A percentile compares a stretch with the other conserved stretches of the same genome.
phyloP scores from a whole-genome alignment of 768 basidiomycete species.

The Tylopilus sp. region DNA sequence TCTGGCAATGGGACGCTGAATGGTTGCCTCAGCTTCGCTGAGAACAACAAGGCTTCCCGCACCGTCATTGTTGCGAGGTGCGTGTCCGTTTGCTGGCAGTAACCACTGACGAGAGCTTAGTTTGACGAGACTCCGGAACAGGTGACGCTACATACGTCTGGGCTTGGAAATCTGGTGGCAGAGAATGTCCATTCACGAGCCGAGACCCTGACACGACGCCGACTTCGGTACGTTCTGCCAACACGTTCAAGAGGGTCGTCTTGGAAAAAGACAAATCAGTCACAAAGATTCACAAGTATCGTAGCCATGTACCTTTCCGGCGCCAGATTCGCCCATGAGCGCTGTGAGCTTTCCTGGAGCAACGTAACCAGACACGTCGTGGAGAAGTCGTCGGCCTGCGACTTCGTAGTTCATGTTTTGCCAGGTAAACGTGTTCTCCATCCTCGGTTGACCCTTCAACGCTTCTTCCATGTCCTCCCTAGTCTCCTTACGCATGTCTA shows the following conservation, averaged over 20 bases:
- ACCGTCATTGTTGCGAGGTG: conserved; percentile 76
- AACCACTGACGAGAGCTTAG: conserved; percentile 48
- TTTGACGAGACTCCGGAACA: not conserved
- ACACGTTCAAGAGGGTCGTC: conserved; percentile 51
- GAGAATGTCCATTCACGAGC: conserved; percentile 43
- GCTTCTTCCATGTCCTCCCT: conserved; percentile 28
- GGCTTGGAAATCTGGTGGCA: conserved; percentile 50
- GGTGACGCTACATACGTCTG: conserved; percentile 45
- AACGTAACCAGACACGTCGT: conserved; percentile 77
- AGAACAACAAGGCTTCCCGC: conserved; percentile 75
- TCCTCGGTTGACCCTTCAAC: conserved; percentile 32
- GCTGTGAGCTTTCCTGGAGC: conserved; percentile 78
- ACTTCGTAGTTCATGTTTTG: conserved; percentile 66
- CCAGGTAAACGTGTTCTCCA: conserved; percentile 77
- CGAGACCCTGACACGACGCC: conserved; percentile 41
- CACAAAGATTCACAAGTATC: not conserved
- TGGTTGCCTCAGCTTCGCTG: conserved; percentile 78
- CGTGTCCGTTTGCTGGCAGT: conserved; percentile 84
- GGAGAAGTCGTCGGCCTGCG: conserved; percentile 52
- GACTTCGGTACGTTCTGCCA: conserved; percentile 36
- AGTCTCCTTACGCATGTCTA: conserved; percentile 4
- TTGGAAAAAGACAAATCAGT: conserved; percentile 2
- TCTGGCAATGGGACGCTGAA: conserved; percentile 57
- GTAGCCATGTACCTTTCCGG: conserved; percentile 37
- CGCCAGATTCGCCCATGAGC: conserved; percentile 65